Percentiles rank a stretch among this genome's conserved stretches.
These are phyloP conservation scores for Phytophthora citricola DNA, from an alignment of 352 stramenopile species.

Conservation along the genomic window DNA sequence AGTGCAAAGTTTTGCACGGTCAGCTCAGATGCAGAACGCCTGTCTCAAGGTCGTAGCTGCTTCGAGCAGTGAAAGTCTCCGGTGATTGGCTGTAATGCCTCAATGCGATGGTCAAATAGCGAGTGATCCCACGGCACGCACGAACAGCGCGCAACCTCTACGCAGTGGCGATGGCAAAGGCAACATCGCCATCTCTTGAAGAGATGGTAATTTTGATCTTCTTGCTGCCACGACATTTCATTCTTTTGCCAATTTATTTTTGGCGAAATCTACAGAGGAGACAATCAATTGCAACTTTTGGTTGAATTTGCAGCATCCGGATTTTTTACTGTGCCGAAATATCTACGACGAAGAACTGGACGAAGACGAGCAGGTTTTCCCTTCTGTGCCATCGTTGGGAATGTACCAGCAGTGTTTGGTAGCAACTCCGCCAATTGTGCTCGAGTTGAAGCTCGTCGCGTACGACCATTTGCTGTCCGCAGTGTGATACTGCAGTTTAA, in stretches of 20 bases:
- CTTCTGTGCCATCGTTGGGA: conserved; percentile 49
- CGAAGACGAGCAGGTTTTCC: neutral
- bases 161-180: neutral
- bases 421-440: conserved; percentile 44
- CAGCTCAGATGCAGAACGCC: neutral
- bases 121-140: conserved; percentile 15
- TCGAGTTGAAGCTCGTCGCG: conserved; percentile 13
- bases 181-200: too few species aligned
- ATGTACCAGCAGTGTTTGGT: conserved; percentile 79
- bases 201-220: too few species aligned
- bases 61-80: conserved; percentile 3
- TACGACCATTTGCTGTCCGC: too few species aligned
- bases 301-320: too few species aligned
- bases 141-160: conserved; percentile 17
- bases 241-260: neutral
- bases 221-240: neutral
- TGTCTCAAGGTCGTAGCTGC: conserved; percentile 12
- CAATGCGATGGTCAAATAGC: neutral
- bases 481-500: too few species aligned
- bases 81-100: conserved; percentile 11
- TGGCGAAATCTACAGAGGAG: neutral
- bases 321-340: too few species aligned
- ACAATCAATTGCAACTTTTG: neutral
- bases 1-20: too few species aligned
- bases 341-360: too few species aligned